Evolutionary conservation across 495 filamentous ascomycete genomes (phyloP).

Genomic region (Tuber borchii): DNA sequence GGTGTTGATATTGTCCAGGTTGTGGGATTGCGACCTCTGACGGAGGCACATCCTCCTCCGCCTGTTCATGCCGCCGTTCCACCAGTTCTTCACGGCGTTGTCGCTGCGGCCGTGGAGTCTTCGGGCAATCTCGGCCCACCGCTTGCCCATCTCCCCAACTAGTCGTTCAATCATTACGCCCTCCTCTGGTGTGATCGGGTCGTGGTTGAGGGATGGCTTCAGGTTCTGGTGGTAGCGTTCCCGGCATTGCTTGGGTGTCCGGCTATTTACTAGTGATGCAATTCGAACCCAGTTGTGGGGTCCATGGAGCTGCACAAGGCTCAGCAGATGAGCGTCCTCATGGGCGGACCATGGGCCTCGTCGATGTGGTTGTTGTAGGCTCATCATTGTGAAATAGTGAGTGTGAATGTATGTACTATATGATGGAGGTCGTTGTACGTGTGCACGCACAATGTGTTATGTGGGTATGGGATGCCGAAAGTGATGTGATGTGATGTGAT

Average conservation of each 20-base stretch:
- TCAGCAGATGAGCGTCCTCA: constrained; percentile 67
- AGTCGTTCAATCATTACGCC: constrained; percentile 72
- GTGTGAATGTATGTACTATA: background rate
- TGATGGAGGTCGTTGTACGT: background rate
- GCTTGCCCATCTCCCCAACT: constrained; percentile 75
- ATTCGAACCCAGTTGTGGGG: constrained; percentile 91
- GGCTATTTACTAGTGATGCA: constrained; percentile 63
- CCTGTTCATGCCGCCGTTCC: constrained; percentile 93
- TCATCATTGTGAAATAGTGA: background rate
- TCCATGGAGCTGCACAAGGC: constrained; percentile 68
- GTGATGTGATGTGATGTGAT: background rate
- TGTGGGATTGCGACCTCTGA: constrained; percentile 45
- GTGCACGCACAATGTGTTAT: background rate
- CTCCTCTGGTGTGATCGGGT: constrained; percentile 87
- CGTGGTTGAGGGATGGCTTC: constrained; percentile 81
- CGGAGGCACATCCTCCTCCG: constrained; percentile 50
- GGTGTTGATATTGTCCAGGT: constrained; percentile 42
- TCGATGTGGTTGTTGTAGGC: constrained; percentile 47
- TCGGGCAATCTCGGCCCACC: constrained; percentile 93
- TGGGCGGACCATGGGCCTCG: constrained; percentile 83
- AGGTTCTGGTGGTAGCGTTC: constrained; percentile 95
- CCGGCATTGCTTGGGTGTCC: constrained; percentile 91
- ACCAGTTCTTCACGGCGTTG: constrained; percentile 99
- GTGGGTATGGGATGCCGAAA: background rate
- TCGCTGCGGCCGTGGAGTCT: constrained; percentile 81